Evolutionary conservation across 768 basidiomycete genomes (phyloP).

Genomic region (Auricularia heimuer): DNA sequence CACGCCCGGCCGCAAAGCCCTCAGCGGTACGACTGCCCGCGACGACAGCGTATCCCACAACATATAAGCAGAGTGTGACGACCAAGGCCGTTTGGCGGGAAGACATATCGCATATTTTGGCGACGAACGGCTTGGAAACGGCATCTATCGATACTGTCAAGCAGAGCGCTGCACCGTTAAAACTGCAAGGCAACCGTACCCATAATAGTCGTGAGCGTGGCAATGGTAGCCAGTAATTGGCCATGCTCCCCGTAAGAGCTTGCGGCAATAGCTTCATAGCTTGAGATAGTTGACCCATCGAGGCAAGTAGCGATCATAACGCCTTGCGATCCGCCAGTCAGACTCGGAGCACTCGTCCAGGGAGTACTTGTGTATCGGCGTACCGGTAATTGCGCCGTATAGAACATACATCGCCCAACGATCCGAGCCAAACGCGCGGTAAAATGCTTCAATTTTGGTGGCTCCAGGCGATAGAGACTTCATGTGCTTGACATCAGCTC

Average conservation of each 20-base stretch:
- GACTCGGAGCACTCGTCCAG: background rate
- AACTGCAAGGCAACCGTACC: background rate
- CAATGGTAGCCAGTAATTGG: background rate
- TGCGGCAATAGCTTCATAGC: background rate
- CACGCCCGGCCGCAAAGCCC: slow-evolving; percentile 19
- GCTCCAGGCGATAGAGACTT: background rate
- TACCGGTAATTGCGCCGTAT: background rate
- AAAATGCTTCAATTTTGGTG: background rate
- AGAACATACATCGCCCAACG: background rate
- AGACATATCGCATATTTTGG: slow-evolving; percentile 42
- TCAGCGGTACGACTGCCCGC: slow-evolving; percentile 19
- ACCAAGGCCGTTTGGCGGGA: slow-evolving; percentile 40
- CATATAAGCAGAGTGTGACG: slow-evolving; percentile 29
- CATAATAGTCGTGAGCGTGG: background rate
- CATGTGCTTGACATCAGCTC: background rate
- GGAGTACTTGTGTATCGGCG: background rate
- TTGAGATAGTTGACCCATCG: background rate
- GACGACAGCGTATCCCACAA: slow-evolving; percentile 30
- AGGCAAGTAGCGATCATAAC: background rate
- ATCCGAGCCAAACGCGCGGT: background rate
- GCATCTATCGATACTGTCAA: background rate
- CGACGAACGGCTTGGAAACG: slow-evolving; percentile 39
- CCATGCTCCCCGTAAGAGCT: background rate
- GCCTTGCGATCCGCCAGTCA: background rate
- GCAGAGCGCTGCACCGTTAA: background rate